These are phyloP conservation scores for Venturia effusa DNA, from an alignment of 2,329 filamentous ascomycete species.

Conservation along the genomic window DNA sequence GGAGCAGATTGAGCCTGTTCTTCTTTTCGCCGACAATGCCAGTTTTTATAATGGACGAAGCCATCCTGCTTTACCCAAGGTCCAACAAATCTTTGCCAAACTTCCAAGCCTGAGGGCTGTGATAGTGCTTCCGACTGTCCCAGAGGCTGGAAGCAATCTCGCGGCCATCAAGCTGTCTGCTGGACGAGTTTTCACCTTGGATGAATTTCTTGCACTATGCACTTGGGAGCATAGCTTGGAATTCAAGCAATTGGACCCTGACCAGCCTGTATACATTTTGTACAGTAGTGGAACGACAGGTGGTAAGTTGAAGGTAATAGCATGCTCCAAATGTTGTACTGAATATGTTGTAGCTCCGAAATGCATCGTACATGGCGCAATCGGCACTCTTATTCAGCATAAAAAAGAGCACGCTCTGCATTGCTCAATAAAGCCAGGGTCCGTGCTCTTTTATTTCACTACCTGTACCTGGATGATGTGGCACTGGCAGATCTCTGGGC, in stretches of 20 bases:
- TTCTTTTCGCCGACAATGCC: constrained; percentile 81
- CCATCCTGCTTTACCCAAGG: constrained; percentile 71
- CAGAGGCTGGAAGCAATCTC: constrained; percentile 28
- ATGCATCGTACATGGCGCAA: constrained; percentile 84
- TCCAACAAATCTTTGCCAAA: constrained; percentile 60
- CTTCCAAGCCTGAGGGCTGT: constrained; percentile 59
- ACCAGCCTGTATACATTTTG: constrained; percentile 79
- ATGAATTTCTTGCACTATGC: constrained; percentile 25
- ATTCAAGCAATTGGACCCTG: constrained; percentile 71
- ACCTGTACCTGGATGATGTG: constrained; percentile 99
- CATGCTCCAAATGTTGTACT: not conserved
- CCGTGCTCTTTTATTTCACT: constrained; percentile 84
- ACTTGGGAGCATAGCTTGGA: constrained; percentile 18
- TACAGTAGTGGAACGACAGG: constrained; percentile 89
- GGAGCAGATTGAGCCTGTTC: constrained; percentile 69
- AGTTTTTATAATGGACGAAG: constrained; percentile 84
- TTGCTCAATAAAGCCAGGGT: constrained; percentile 61
- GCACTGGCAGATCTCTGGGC: constrained; percentile 87
- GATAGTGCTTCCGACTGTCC: constrained; percentile 60
- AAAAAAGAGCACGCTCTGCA: constrained; percentile 94
- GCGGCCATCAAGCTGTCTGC: constrained; percentile 28
- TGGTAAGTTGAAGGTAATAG: constrained; percentile 11
- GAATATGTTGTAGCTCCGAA: constrained; percentile 49
- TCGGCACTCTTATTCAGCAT: constrained; percentile 87
- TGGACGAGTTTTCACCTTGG: constrained; percentile 26